Evolutionary conservation across 306 rosid genomes (phyloP).

Genomic region (Gynostemma pentaphyllum): DNA sequence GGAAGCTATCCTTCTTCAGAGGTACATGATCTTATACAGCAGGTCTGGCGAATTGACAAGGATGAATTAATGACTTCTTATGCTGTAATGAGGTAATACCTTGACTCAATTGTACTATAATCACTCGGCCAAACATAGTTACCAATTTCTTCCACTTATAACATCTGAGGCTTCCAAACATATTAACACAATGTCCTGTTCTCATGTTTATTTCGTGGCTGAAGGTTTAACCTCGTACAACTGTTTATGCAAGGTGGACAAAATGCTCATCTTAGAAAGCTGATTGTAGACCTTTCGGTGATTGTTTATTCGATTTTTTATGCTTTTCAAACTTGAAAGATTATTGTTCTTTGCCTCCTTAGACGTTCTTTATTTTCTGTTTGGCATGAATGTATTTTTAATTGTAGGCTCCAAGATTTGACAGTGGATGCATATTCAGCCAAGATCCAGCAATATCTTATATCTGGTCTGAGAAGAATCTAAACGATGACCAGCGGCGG

Average conservation of each 20-base stretch:
- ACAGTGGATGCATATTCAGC: conserved; percentile 63
- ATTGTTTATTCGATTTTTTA: background rate
- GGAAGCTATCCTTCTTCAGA: conserved; percentile 41
- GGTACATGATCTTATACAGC: conserved; percentile 41
- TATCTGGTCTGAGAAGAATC: conserved; percentile 61
- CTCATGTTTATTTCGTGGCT: conserved; percentile 24
- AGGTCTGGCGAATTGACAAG: conserved; percentile 82
- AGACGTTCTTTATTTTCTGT: background rate
- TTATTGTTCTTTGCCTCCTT: background rate
- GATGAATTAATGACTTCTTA: conserved; percentile 65
- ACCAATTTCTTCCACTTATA: background rate
- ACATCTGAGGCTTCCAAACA: background rate
- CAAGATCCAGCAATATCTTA: conserved; percentile 92
- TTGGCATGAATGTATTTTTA: background rate
- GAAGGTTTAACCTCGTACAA: conserved; percentile 77
- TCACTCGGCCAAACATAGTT: background rate
- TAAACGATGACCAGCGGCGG: conserved; percentile 83
- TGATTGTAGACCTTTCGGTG: conserved; percentile 87
- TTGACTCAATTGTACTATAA: background rate
- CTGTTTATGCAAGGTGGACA: conserved; percentile 53
- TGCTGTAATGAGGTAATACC: conserved; percentile 71
- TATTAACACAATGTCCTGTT: conserved; percentile 10
- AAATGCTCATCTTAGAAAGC: conserved; percentile 58
- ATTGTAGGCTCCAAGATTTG: conserved; percentile 85
- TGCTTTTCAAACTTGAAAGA: background rate